Evolutionary conservation across 164 flowering plant genomes (phyloP).

Genomic region (Chimonanthus salicifolius): DNA sequence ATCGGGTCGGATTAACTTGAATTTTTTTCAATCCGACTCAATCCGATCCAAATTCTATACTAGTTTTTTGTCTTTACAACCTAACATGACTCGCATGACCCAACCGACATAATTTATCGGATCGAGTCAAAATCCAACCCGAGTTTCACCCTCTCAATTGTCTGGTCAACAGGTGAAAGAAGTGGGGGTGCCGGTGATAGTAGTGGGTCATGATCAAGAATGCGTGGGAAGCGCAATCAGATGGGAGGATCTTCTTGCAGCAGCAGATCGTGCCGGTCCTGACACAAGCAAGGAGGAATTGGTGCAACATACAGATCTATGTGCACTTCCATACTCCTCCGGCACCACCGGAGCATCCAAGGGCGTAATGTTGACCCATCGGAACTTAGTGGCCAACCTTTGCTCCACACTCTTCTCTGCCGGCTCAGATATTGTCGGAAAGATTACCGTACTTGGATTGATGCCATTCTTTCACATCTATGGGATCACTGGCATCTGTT

Average conservation of each 20-base stretch:
- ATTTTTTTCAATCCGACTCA: too few relatives aligned
- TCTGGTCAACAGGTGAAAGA: constrained; percentile 51
- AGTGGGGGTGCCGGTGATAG: constrained; percentile 50
- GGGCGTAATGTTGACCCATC: constrained; percentile 91
- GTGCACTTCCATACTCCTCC: constrained; percentile 98
- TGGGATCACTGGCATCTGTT: constrained; percentile 83
- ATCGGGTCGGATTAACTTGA: too few relatives aligned
- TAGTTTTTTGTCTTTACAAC: too few relatives aligned
- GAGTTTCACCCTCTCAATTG: too few relatives aligned
- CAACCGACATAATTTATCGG: too few relatives aligned
- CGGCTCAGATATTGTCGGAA: constrained; percentile 58
- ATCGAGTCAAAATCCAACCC: too few relatives aligned
- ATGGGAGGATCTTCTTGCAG: constrained; percentile 66
- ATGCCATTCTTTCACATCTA: constrained; percentile 97
- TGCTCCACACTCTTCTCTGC: constrained; percentile 86
- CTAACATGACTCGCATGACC: too few relatives aligned
- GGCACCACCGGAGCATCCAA: constrained; percentile 94
- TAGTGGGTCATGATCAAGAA: constrained; percentile 44
- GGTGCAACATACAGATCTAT: constrained; percentile 54
- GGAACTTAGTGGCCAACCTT: constrained; percentile 80
- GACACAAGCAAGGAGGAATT: constrained; percentile 15
- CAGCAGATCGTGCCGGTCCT: constrained; percentile 52
- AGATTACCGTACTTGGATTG: constrained; percentile 71
- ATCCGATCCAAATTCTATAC: too few relatives aligned
- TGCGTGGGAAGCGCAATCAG: constrained; percentile 43